Percentiles rank a stretch among this genome's conserved stretches.
Evolutionary conservation across 2,329 filamentous ascomycete genomes (phyloP).

Genomic region (Metarhizium humberi): DNA sequence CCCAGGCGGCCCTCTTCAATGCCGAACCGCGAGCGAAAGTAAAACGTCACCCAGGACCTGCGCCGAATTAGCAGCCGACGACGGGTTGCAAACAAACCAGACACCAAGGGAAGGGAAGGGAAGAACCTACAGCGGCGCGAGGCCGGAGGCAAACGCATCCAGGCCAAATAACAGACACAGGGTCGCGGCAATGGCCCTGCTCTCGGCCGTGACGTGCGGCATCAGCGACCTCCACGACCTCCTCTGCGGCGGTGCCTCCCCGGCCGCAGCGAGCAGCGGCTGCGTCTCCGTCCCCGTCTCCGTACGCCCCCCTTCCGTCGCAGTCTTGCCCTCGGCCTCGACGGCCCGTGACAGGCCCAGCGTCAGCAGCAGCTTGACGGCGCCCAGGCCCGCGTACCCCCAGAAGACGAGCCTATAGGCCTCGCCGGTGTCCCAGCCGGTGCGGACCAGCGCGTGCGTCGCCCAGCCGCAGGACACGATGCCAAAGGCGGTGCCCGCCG

Average conservation of each 20-base stretch:
- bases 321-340: slow-evolving; percentile 23
- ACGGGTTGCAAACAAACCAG: neutral
- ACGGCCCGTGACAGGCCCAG: slow-evolving; percentile 37
- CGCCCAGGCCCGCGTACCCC: slow-evolving; percentile 45
- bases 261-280: neutral
- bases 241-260: slow-evolving; percentile 7
- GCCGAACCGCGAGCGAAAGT: slow-evolving; percentile 39
- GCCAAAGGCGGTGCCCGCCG: slow-evolving; percentile 51
- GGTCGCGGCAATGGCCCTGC: slow-evolving; percentile 43
- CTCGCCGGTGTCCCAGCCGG: slow-evolving; percentile 32
- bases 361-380: slow-evolving; percentile 45
- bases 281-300: slow-evolving; percentile 11
- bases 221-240: slow-evolving; percentile 25
- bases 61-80: neutral
- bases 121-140: slow-evolving; percentile 49
- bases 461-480: slow-evolving; percentile 51
- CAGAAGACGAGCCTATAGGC: slow-evolving; percentile 50
- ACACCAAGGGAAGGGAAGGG: slow-evolving; percentile 15
- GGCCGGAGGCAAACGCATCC: slow-evolving; percentile 61
- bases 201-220: slow-evolving; percentile 48
- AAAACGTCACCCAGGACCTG: slow-evolving; percentile 50
- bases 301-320: neutral
- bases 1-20: slow-evolving; percentile 42
- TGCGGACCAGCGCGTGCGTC: slow-evolving; percentile 35
- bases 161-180: slow-evolving; percentile 59